These are phyloP conservation scores for Fusarium newnesense DNA, from an alignment of 2,329 filamentous ascomycete species.

Conservation along the genomic window DNA sequence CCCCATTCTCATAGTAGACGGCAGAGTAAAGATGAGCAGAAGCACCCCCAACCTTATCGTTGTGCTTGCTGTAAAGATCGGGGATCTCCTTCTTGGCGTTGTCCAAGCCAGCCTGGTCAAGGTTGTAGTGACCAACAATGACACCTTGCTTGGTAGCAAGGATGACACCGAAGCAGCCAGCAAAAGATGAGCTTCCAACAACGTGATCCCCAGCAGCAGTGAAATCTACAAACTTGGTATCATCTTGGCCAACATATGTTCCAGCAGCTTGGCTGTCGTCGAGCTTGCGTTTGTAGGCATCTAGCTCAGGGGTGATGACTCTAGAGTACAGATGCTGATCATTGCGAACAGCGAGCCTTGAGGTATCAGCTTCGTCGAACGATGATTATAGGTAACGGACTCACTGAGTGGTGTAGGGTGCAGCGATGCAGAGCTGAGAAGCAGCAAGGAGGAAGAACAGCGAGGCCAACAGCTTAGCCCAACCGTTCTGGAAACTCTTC, in stretches of 20 bases:
- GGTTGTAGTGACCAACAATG: background rate
- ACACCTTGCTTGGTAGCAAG: constrained; percentile 1
- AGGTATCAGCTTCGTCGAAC: background rate
- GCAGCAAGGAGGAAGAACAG: background rate
- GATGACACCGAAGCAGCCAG: constrained; percentile 4
- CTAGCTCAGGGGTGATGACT: background rate
- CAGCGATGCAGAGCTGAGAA: constrained; percentile 2
- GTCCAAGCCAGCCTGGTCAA: background rate
- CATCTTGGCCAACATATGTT: background rate
- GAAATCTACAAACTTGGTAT: background rate
- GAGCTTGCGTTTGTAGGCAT: background rate
- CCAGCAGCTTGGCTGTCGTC: background rate
- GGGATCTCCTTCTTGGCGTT: background rate
- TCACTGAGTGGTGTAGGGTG: background rate
- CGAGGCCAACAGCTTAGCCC: background rate
- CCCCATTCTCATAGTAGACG: background rate
- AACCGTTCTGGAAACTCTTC: background rate
- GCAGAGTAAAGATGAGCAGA: background rate
- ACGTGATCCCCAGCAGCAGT: background rate
- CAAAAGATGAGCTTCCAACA: background rate
- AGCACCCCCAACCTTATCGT: background rate
- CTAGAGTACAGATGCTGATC: background rate
- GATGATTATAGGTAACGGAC: background rate
- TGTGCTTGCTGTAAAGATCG: background rate
- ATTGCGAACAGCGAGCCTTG: background rate